Percentiles rank a stretch among this genome's conserved stretches.
phyloP scores from a whole-genome alignment of 1,284 basidiomycete species.

The Fomitopsis palustris region DNA sequence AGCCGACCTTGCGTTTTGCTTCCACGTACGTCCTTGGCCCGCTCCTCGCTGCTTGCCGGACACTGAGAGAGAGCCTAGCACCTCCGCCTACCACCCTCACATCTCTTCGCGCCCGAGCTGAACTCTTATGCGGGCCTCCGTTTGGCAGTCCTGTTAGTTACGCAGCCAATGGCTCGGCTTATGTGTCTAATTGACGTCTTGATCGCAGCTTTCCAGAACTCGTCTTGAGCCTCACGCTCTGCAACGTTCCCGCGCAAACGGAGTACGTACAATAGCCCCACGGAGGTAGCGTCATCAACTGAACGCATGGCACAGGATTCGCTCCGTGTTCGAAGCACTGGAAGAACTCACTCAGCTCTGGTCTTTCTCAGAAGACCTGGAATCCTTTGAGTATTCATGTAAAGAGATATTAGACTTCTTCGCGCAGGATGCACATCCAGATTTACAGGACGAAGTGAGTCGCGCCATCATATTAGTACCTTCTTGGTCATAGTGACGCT shows the following conservation, averaged over 20 bases:
- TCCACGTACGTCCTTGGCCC: constrained; percentile 41
- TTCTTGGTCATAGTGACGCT: background rate
- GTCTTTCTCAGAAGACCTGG: constrained; percentile 63
- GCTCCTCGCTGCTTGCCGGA: background rate
- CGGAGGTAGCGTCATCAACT: background rate
- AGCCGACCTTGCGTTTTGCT: constrained; percentile 66
- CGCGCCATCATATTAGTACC: background rate
- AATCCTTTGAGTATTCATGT: constrained; percentile 61
- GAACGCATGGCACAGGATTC: constrained; percentile 14
- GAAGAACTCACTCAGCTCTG: constrained; percentile 62
- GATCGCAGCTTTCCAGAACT: constrained; percentile 62
- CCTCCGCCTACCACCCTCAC: constrained; percentile 60
- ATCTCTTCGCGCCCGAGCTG: constrained; percentile 62
- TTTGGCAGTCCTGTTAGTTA: constrained; percentile 55
- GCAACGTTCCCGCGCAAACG: constrained; percentile 62
- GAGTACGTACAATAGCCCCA: constrained; percentile 46
- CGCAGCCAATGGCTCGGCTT: background rate
- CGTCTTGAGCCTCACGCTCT: constrained; percentile 62
- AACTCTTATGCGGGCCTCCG: constrained; percentile 41
- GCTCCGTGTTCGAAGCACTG: constrained; percentile 54
- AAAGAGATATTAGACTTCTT: constrained; percentile 54
- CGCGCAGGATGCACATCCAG: constrained; percentile 29
- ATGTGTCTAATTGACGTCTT: background rate
- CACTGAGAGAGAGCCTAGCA: constrained; percentile 32
- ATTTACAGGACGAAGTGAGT: constrained; percentile 58